Conservation (phyloP, 345 rosid genomes). For the Hibiscus trionum region DNA sequence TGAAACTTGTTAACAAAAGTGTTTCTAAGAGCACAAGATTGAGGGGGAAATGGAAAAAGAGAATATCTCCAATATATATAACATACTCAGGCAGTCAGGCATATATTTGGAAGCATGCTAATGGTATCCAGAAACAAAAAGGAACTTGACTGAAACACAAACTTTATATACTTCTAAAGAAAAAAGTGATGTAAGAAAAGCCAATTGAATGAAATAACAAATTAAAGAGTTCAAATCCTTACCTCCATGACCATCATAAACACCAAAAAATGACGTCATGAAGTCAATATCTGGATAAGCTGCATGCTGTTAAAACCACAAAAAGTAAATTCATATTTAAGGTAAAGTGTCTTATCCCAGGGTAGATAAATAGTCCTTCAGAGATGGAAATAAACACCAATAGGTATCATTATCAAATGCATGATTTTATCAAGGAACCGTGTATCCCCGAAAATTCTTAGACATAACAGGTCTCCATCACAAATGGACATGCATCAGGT, state of each 20-base stretch:
- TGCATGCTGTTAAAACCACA: background rate
- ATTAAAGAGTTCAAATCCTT: background rate
- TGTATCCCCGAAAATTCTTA: background rate
- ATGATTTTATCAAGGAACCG: background rate
- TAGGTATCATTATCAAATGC: too few species aligned
- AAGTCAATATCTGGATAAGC: background rate
- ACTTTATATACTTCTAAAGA: background rate
- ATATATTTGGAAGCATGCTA: too few species aligned
- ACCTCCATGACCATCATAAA: background rate
- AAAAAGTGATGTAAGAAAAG: background rate
- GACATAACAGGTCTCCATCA: background rate
- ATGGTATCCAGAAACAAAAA: too few species aligned
- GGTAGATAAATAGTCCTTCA: background rate
- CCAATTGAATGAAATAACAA: background rate
- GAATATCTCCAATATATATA: too few species aligned
- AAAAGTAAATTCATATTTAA: background rate
- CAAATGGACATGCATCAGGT: background rate
- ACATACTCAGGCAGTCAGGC: too few species aligned
- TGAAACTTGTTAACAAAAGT: background rate
- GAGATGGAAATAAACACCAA: background rate
- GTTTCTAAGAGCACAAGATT: too few species aligned
- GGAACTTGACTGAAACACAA: background rate
- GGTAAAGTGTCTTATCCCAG: background rate
- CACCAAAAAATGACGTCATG: background rate
- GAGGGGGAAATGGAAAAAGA: too few species aligned